Base-by-base conservation (phyloP, 2,329 filamentous ascomycete species). In the Pseudogymnoascus sp. region DNA sequence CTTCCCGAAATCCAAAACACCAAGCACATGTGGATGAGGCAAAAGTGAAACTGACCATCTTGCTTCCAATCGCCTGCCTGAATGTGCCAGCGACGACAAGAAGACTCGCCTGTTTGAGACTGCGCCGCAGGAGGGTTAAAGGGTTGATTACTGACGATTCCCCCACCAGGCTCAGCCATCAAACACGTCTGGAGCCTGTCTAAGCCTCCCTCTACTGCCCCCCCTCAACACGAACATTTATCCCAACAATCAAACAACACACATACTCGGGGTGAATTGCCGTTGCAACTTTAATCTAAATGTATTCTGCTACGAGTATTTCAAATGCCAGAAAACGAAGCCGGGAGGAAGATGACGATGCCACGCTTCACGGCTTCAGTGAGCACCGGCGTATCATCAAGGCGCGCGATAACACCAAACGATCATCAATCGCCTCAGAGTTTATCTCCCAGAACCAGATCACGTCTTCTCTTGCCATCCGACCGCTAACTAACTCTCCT, bases 351-450 rank as follows among this genome's bases (percentile, higher is more conserved):
- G 71, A 71, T n/a, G 69, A 71, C 19, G 62, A 62, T 61, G 64
- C 26, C 35, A 26, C 36, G 19, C 65, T 65, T 6, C 64, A 65
- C 21, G 69, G 72, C 62, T 73, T 73, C 64, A 67, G 70, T 60
- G 71, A 72, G 47, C 72, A 74, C 64, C 67, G 71, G n/a, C 50
- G 50, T 21, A 57, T 57, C 50, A 11, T 57, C 26, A 57, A 33
- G 50, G 50, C 50, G 28, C 50, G 50, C 50, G 50, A 57, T 33
- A 57, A 57, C 50, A 57, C n/a, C 28, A 57, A 33, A 35, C 50
- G 50, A 33, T 57, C 50, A 28, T 57, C 50, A 8, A 57, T 57
- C 10, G 50, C 28, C 17, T 57, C 28, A 33, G 28, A 57, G 28
- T 10, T 57, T 53, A 38, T 31, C 40, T 40, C 35, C 21, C 66